Evolutionary conservation across 176 grass and related monocot genomes (phyloP).

Genomic region (Dactylis glomerata): DNA sequence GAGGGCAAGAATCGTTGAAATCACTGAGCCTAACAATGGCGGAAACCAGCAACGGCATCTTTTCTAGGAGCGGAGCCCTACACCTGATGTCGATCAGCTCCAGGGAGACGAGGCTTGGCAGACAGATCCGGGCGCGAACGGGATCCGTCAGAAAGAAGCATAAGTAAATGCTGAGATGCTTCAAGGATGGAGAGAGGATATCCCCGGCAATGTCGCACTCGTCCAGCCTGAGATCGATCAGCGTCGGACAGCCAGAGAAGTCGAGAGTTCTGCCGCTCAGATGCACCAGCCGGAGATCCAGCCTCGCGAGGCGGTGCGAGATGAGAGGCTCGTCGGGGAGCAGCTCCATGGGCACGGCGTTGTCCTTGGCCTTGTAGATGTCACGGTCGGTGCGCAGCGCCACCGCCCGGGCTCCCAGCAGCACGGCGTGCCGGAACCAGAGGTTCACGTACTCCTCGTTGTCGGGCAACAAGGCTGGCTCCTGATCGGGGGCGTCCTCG

Average conservation of each 20-base stretch:
- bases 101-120: not conserved
- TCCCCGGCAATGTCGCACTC: not conserved
- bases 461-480: not conserved
- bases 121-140: not conserved
- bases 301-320: not conserved
- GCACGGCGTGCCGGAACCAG: not conserved
- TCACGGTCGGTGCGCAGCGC: not conserved
- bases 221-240: not conserved
- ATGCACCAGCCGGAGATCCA: not conserved
- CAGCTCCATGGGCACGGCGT: not conserved
- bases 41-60: not conserved
- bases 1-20: not conserved
- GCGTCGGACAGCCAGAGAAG: not conserved
- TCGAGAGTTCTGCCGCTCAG: not conserved
- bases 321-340: not conserved
- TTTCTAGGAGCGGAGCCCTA: not conserved
- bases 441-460: not conserved
- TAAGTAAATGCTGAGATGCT: not conserved
- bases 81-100: not conserved
- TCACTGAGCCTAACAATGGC: not conserved
- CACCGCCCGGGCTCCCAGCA: not conserved
- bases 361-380: not conserved
- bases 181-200: not conserved
- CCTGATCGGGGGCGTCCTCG: not conserved
- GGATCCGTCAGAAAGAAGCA: not conserved